These are phyloP conservation scores for Pseudocercospora cruenta DNA, from an alignment of 2,329 filamentous ascomycete genomes.

Conservation along the genomic window DNA sequence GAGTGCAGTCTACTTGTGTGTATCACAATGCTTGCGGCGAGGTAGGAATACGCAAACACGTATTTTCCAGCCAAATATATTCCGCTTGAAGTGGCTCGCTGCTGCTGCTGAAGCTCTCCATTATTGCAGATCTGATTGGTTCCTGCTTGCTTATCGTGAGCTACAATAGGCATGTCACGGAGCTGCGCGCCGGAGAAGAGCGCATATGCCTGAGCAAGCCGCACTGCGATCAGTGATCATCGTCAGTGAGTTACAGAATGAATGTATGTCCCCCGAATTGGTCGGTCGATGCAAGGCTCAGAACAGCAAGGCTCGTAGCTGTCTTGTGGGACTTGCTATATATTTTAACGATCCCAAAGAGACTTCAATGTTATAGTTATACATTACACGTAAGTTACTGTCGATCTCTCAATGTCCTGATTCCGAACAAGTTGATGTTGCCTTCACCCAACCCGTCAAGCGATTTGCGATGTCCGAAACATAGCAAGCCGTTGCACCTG, in stretches of 20 bases:
- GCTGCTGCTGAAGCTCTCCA: not conserved
- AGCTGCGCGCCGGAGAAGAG: not conserved
- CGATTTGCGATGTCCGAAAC: constrained; percentile 56
- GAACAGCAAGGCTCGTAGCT: too few relatives aligned
- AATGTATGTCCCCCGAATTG: too few relatives aligned
- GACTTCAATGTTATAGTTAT: not conserved
- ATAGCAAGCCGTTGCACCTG: constrained; percentile 57
- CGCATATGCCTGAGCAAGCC: not conserved
- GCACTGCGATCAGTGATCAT: not conserved
- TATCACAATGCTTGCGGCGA: not conserved
- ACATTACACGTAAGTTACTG: not conserved
- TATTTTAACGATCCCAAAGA: too few relatives aligned
- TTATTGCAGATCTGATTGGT: not conserved
- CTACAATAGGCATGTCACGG: not conserved
- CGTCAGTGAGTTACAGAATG: not conserved
- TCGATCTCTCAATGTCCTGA: not conserved
- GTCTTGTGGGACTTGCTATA: too few relatives aligned
- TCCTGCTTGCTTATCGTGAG: not conserved
- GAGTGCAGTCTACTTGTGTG: not conserved
- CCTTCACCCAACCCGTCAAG: constrained; percentile 46
- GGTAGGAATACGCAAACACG: not conserved
- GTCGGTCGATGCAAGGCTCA: too few relatives aligned
- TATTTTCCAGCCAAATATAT: not conserved
- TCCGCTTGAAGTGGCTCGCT: not conserved
- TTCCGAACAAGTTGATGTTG: not conserved